These are phyloP conservation scores for Lactarius indigo DNA, from an alignment of 768 basidiomycete species.

Conservation along the genomic window DNA sequence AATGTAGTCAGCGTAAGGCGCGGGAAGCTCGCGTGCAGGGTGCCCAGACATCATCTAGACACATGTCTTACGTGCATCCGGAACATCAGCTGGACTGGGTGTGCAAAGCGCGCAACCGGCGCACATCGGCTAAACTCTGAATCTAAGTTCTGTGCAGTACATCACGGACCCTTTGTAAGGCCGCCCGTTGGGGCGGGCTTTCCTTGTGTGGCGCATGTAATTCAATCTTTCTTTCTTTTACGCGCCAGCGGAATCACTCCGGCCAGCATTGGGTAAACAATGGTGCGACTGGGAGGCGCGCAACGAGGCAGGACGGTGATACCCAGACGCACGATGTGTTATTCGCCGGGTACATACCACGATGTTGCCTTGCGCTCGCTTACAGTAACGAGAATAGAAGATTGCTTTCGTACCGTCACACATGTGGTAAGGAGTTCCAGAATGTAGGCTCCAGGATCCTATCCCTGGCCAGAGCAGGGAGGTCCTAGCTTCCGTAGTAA, in stretches of 20 bases:
- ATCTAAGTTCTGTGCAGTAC: neutral
- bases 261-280: neutral
- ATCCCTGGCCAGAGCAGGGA: neutral
- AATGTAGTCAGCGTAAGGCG: neutral
- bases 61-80: constrained; percentile 15
- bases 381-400: neutral
- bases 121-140: constrained; percentile 10
- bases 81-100: constrained; percentile 6
- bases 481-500: constrained; percentile 9
- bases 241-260: neutral
- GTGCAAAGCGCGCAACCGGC: constrained; percentile 10
- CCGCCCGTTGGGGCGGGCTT: neutral
- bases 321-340: neutral
- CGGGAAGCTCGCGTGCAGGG: neutral
- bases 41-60: neutral
- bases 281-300: neutral
- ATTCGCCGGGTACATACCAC: constrained; percentile 11
- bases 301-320: constrained; percentile 11
- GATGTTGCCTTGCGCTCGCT: constrained; percentile 20
- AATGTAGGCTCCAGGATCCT: neutral
- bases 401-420: constrained; percentile 9
- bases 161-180: neutral
- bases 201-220: neutral
- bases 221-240: neutral
- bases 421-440: constrained; percentile 9